Conservation (phyloP, 2,329 filamentous ascomycete species). For the Talaromyces sp. region DNA sequence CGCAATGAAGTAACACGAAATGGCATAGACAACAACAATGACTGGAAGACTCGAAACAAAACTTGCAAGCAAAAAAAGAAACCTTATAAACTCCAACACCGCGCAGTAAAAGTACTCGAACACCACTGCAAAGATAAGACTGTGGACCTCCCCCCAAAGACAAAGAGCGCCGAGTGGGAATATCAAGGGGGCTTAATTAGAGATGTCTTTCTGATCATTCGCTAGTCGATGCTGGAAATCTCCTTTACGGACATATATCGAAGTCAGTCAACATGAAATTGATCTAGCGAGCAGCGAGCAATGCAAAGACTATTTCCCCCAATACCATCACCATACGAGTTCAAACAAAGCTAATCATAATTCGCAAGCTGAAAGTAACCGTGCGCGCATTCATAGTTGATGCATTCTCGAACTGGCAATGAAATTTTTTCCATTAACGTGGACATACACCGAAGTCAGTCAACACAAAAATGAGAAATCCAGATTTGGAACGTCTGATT, state of each 20-base stretch:
- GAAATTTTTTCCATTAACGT: not conserved
- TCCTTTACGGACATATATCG: slow-evolving; percentile 6
- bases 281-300: not conserved
- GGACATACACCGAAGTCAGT: slow-evolving; percentile 20
- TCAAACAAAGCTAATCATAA: not conserved
- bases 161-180: not conserved
- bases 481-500: not conserved
- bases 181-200: not conserved
- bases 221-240: not conserved
- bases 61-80: not conserved
- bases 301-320: not conserved
- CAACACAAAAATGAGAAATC: slow-evolving; percentile 12
- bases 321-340: not conserved
- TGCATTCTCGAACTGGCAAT: not conserved
- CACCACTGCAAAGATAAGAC: not conserved
- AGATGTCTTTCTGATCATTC: not conserved
- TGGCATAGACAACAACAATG: not conserved
- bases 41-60: not conserved
- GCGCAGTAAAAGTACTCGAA: not conserved
- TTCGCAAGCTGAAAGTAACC: not conserved
- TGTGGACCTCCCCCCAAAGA: not conserved
- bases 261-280: slow-evolving; percentile 5
- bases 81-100: not conserved
- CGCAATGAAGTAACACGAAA: not conserved
- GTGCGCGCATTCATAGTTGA: not conserved